phyloP scores from a whole-genome alignment of 805 yeast species.

The Lipomyces japonicus region DNA sequence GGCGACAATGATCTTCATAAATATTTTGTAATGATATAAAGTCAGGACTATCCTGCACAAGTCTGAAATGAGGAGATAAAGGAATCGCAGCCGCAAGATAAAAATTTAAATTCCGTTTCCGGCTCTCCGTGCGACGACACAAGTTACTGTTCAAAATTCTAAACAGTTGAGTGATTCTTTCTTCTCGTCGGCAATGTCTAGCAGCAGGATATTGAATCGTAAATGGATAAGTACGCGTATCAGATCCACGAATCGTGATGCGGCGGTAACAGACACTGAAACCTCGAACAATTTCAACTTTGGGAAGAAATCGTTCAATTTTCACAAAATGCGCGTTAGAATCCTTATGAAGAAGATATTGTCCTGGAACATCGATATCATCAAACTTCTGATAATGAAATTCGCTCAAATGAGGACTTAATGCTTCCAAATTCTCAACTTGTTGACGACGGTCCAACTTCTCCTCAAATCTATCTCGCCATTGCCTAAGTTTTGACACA shows the following conservation, averaged over 20 bases:
- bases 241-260: slow-evolving; percentile 84
- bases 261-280: slow-evolving; percentile 87
- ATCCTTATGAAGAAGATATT: slow-evolving; percentile 75
- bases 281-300: slow-evolving; percentile 82
- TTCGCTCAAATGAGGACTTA: slow-evolving; percentile 92
- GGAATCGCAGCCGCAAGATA: slow-evolving; percentile 92
- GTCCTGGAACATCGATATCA: slow-evolving; percentile 97
- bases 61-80: slow-evolving; percentile 87
- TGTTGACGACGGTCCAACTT: slow-evolving; percentile 69
- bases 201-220: slow-evolving; percentile 98
- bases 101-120: slow-evolving; percentile 78
- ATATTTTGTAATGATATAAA: slow-evolving; percentile 75
- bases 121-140: slow-evolving; percentile 76
- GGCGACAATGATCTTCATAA: slow-evolving; percentile 81
- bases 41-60: slow-evolving; percentile 75
- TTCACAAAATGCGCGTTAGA: slow-evolving; percentile 86
- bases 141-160: slow-evolving; percentile 77
- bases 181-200: slow-evolving; percentile 94
- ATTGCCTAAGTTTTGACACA: slow-evolving; percentile 72
- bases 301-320: slow-evolving; percentile 87
- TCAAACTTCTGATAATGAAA: slow-evolving; percentile 98
- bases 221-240: slow-evolving; percentile 86
- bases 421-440: slow-evolving; percentile 74
- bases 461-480: slow-evolving; percentile 92
- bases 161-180: slow-evolving; percentile 85